Percentiles rank a stretch among this genome's conserved stretches.
These are phyloP conservation scores for Macadamia tetraphylla DNA, from an alignment of 164 flowering plant genomes.

Conservation along the genomic window DNA sequence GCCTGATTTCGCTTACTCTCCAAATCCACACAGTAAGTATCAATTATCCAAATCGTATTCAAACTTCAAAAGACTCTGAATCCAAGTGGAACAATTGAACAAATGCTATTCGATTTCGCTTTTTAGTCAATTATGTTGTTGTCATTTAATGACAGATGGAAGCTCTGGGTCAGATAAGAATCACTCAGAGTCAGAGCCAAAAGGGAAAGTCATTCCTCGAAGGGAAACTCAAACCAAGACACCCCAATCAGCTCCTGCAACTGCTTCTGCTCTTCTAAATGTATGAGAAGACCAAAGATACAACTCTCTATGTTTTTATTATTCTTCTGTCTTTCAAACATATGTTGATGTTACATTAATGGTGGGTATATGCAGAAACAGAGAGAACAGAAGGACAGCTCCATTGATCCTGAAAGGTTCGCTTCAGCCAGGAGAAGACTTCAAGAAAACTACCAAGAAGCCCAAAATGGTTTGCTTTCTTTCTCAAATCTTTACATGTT, in stretches of 20 bases:
- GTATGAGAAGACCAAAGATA: constrained; percentile 18
- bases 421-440: constrained; percentile 87
- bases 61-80: not conserved
- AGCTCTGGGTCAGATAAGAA: constrained; percentile 60
- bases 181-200: constrained; percentile 47
- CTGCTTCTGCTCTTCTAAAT: constrained; percentile 33
- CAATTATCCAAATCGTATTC: constrained; percentile 12
- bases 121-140: not conserved
- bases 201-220: constrained; percentile 32
- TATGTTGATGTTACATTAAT: constrained; percentile 1
- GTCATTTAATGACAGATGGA: constrained; percentile 36
- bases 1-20: constrained; percentile 74
- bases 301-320: too few species aligned
- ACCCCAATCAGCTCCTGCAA: constrained; percentile 23
- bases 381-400: constrained; percentile 37
- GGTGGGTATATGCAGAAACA: constrained; percentile 36
- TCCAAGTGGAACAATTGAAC: not conserved
- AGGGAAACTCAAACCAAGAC: constrained; percentile 38
- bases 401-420: constrained; percentile 60
- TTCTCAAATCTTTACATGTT: not conserved
- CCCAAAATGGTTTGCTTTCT: constrained; percentile 66
- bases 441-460: constrained; percentile 86
- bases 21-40: constrained; percentile 70
- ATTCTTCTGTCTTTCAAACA: not conserved
- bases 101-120: not conserved